These are phyloP conservation scores for Tolypocladium guangdongense DNA, from an alignment of 2,329 filamentous ascomycete species.

Conservation along the genomic window DNA sequence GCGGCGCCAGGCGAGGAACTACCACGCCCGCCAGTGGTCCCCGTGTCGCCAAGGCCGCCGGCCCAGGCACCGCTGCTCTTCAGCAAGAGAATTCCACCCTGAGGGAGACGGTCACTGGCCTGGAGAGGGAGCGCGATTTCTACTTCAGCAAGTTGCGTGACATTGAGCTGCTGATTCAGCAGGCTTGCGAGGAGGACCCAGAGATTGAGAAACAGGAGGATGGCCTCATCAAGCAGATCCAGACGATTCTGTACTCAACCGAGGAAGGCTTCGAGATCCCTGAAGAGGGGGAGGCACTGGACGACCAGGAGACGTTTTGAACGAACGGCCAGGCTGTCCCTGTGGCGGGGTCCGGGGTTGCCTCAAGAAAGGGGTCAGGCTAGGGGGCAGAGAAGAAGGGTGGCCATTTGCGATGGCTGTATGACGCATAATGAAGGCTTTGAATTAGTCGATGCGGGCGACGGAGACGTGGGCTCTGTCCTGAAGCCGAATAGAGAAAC, in stretches of 20 bases:
- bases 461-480: background rate
- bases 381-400: background rate
- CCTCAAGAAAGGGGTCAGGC: background rate
- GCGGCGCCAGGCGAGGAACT: slow-evolving; percentile 44
- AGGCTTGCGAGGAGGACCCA: slow-evolving; percentile 83
- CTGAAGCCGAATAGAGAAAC: background rate
- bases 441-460: background rate
- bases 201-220: slow-evolving; percentile 91
- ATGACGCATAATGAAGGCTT: slow-evolving; percentile 4
- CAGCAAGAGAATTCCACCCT: slow-evolving; percentile 77
- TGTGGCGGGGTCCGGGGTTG: slow-evolving; percentile 1
- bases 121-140: slow-evolving; percentile 95
- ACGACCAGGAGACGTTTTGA: slow-evolving; percentile 74
- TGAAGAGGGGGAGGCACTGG: slow-evolving; percentile 58
- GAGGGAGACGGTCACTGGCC: slow-evolving; percentile 88
- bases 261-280: slow-evolving; percentile 91
- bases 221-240: slow-evolving; percentile 87
- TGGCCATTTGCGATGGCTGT: background rate
- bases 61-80: slow-evolving; percentile 58
- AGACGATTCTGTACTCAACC: slow-evolving; percentile 93
- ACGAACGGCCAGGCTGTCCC: background rate
- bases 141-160: slow-evolving; percentile 98
- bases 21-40: slow-evolving; percentile 45
- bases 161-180: slow-evolving; percentile 90
- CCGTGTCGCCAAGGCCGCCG: slow-evolving; percentile 34